Conservation (phyloP, 163 green algal genomes). For the Coccomyxa subellipsoidea region DNA sequence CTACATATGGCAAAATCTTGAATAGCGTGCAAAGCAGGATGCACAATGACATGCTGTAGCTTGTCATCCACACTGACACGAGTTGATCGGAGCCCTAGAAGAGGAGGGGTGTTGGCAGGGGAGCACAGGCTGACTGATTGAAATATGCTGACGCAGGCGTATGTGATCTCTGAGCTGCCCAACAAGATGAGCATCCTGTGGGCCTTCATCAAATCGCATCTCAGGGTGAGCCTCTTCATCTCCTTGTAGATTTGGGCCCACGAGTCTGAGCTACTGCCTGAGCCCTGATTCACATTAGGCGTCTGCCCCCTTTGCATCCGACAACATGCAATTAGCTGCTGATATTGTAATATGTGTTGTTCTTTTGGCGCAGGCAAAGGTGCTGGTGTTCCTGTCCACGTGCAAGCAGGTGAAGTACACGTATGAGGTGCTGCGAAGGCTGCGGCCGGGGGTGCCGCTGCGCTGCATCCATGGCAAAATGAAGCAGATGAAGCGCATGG, state of each 20-base stretch:
- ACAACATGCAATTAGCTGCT: no score
- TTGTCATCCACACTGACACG: no score
- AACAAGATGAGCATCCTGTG: slow-evolving; percentile 94
- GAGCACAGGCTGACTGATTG: neutral
- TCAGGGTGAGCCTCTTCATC: slow-evolving; percentile 51
- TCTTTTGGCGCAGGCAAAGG: slow-evolving; percentile 27
- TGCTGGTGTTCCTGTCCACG: slow-evolving; percentile 93
- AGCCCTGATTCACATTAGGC: no score
- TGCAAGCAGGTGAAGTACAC: slow-evolving; percentile 95
- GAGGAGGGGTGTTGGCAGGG: neutral
- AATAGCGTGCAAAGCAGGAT: no score
- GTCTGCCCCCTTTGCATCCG: no score
- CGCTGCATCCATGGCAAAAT: slow-evolving; percentile 84
- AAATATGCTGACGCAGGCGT: slow-evolving; percentile 31
- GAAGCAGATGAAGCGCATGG: slow-evolving; percentile 92
- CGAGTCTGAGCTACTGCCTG: no score
- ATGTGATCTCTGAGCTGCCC: slow-evolving; percentile 55
- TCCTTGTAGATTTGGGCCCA: no score
- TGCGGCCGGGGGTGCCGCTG: slow-evolving; percentile 88
- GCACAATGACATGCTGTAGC: no score
- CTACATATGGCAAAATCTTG: no score
- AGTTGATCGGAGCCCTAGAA: neutral
- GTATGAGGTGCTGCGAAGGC: slow-evolving; percentile 77
- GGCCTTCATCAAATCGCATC: slow-evolving; percentile 93
- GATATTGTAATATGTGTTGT: no score